Percentiles rank a stretch among this genome's conserved stretches.
phyloP scores from a whole-genome alignment of 345 rosid genomes.

The Anastatica hierochuntica region DNA sequence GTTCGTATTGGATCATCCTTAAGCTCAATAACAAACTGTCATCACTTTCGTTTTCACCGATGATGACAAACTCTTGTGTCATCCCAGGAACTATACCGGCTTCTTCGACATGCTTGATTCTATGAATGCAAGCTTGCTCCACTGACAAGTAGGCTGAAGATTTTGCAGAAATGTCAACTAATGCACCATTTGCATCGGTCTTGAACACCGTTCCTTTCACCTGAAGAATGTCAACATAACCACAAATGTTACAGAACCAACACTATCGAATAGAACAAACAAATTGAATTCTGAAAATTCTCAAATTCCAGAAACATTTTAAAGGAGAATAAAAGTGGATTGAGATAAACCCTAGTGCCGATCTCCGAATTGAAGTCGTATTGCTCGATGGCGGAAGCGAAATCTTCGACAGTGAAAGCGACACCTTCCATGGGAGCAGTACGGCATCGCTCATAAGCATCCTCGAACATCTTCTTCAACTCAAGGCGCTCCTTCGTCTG shows the following conservation, averaged over 20 bases:
- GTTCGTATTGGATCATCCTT: conserved; percentile 56
- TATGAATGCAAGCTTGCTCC: conserved; percentile 74
- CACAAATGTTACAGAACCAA: conserved; percentile 1
- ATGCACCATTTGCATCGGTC: conserved; percentile 67
- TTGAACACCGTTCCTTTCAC: conserved; percentile 74
- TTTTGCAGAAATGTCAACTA: conserved; percentile 78
- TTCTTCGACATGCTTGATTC: conserved; percentile 61
- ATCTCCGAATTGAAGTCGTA: conserved; percentile 78
- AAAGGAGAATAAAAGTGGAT: too few species aligned
- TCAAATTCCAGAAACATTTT: too few species aligned
- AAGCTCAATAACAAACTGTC: conserved; percentile 83
- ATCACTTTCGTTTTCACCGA: conserved; percentile 74
- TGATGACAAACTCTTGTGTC: conserved; percentile 67
- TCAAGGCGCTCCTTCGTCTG: conserved; percentile 59
- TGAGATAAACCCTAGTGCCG: conserved; percentile 77
- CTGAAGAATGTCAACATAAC: conserved; percentile 29
- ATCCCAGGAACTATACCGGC: conserved; percentile 81
- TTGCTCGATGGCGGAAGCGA: conserved; percentile 52
- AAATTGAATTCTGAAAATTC: too few species aligned
- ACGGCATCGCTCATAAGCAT: conserved; percentile 84
- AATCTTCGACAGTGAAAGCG: conserved; percentile 60
- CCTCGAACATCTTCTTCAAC: conserved; percentile 71
- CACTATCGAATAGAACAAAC: too few species aligned
- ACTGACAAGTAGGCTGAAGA: conserved; percentile 72
- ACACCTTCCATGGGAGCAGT: conserved; percentile 77